A percentile compares a stretch with the other conserved stretches of the same genome.
These are phyloP conservation scores for Boletus subcaerulescens DNA, from an alignment of 768 basidiomycete species.

Conservation along the genomic window DNA sequence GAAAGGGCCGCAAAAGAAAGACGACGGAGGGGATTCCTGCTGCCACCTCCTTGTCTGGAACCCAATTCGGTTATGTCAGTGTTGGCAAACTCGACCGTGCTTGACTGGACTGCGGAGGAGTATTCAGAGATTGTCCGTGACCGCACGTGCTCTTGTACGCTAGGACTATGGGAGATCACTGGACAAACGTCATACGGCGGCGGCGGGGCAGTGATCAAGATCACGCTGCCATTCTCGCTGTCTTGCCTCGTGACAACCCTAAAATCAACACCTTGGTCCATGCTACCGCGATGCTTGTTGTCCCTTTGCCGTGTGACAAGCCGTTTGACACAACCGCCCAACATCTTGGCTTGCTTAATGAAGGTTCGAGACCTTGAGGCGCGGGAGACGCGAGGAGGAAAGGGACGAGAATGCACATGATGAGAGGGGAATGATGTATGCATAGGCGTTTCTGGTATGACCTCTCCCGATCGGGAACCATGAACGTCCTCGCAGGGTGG, in stretches of 20 bases:
- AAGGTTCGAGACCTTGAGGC: slow-evolving; percentile 15
- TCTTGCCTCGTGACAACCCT: slow-evolving; percentile 22
- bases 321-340: slow-evolving; percentile 30
- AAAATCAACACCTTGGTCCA: slow-evolving; percentile 20
- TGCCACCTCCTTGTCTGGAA: slow-evolving; percentile 14
- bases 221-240: slow-evolving; percentile 31
- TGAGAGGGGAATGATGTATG: slow-evolving; percentile 7
- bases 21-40: slow-evolving; percentile 25
- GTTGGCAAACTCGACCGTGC: slow-evolving; percentile 7
- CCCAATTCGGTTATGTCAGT: slow-evolving; percentile 5
- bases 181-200: slow-evolving; percentile 22
- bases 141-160: slow-evolving; percentile 8
- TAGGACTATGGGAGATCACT: slow-evolving; percentile 2
- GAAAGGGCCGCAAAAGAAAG: slow-evolving; percentile 33
- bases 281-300: slow-evolving; percentile 13
- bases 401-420: slow-evolving; percentile 1
- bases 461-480: slow-evolving; percentile 5
- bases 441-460: slow-evolving; percentile 1
- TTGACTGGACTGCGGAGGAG: slow-evolving; percentile 19
- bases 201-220: slow-evolving; percentile 30
- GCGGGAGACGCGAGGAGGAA: not conserved
- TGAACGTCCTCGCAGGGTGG: slow-evolving; percentile 13
- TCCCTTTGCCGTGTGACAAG: slow-evolving; percentile 17
- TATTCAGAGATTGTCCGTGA: slow-evolving; percentile 22
- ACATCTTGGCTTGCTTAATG: slow-evolving; percentile 26